Evolutionary conservation across 176 grass and related monocot species (phyloP), one percentile per base, ranked within the genome.

Genomic region (Microstegium vimineum): DNA sequence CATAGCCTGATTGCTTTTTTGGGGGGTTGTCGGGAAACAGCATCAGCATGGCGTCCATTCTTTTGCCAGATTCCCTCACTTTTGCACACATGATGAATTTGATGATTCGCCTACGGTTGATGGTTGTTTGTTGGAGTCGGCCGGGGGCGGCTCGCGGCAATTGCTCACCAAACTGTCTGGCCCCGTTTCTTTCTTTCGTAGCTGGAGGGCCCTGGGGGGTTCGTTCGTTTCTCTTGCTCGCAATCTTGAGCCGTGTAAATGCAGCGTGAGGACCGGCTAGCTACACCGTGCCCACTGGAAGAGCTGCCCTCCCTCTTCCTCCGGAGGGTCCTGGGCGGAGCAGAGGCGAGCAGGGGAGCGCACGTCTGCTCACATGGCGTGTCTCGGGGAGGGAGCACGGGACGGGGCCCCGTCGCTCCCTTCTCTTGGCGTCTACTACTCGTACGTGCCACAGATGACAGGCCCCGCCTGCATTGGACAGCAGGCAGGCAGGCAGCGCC

Each of bases 311-410:
- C n/a, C n/a, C n/a, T n/a, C n/a, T n/a, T n/a, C n/a, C n/a, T n/a
- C n/a, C n/a, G n/a, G n/a, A n/a, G n/a, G n/a, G n/a, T 11, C 46
- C 64, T 6, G 27, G 30, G 28, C 20, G 15, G 26, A 5, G 67
- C 26, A 3, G 27, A 17, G 43, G 23, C 4, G 35, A 23, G 37
- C 67, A 75, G 70, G 45, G 38, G 54, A 60, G 11, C 64, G 28
- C 77, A 43, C 74, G 57, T 66, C 56, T 22, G 37, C 42, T 78
- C 84, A 90, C 90, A 88, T 88, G 90, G 82, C 37, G 73, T 88
- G 89, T 82, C 82, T 27, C 66, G 3, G 25, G 51, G 63, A 33
- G 22, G n/a, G n/a, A n/a, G n/a, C n/a, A n/a, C n/a, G n/a, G n/a
- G n/a, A n/a, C n/a, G n/a, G n/a, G n/a, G n/a, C n/a, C n/a, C n/a